Evolutionary conservation across 2,329 filamentous ascomycete genomes (phyloP), one percentile per base, ranked within the genome.

Genomic region (Chrysoporthe cubensis): DNA sequence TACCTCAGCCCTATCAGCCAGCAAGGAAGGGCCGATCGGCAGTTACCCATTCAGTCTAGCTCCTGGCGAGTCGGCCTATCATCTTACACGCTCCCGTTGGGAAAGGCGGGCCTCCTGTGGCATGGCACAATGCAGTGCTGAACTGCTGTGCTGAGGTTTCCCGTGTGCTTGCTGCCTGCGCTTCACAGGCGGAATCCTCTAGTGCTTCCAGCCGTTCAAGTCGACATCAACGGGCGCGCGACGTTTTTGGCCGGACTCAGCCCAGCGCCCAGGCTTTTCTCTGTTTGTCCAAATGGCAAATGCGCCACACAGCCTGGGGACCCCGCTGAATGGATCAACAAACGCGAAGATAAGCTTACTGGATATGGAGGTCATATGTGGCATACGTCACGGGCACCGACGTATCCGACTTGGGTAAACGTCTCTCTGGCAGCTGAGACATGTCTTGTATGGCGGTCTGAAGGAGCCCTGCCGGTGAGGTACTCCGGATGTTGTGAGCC

Each of bases 291-390:
- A 13, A n/a, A 40, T 37, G 34, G 34, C 14, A 57, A 57, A 57
- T 57, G 54, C 54, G 34, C 18, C 16, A 37, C 16, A 37, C 32
- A 7, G 18, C 43, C 9, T 52, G 42, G 43, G 57, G 43, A 48
- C 21, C 21, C 46, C 62, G 58, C 64, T 61, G 59, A 57, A 62
- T 59, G 67, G 67, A 63, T 40, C 54, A 61, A 64, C 59, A 66
- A 46, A 50, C 56, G 44, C 64, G 58, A 34, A 50, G 32, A 63
- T 64, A 66, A 69, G 64, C 60, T 66, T 69, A 66, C 57, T 50
- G 16, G 11, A 63, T 62, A n/a, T 34, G 21, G 13, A 58, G 16
- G 26, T 52, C 48, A 64, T 21, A 21, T 42, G 34, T 42, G n/a
- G 14, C 61, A 54, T 48, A 37, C 56, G 42, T 34, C 50, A 64